Base-by-base conservation (phyloP, 768 basidiomycete species). In the Coprinopsis strossmayeri region DNA sequence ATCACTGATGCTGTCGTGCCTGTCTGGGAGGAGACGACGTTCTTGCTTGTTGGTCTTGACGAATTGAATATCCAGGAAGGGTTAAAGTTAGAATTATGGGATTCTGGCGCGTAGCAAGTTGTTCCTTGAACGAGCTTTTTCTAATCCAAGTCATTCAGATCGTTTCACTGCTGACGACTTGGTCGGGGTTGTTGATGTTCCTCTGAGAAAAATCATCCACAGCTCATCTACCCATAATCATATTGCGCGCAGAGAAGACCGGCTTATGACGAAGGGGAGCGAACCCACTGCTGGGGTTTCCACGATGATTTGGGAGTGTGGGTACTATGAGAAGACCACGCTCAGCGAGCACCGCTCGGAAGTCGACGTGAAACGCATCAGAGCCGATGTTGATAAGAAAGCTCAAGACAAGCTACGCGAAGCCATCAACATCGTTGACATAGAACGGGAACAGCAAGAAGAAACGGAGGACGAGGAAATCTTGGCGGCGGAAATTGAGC, bases 51-150 rank as follows among this genome's bases (percentile, higher is more conserved):
- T 9, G 78, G 79, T 4, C 71, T 76, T 34, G 74, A 83, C 38
- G 84, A 86, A 50, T 64, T 87, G 42, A 78, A 86, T 56, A 74
- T 81, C 0, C 73, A 81, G 49, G 88, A 91, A 62, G 69, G 69
- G 46, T 62, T 87, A 17, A 71, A 72, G 18, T 62, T 82, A 18
- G 84, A 85, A 69, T 63, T 87, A 1, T 87, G 84, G 84, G 87
- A 89, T 57, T 82, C 79, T 7, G 84, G 86, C 70, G 35, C 24
- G 65, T 49, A 21, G 20, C n/a, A n/a, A n/a, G n/a, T n/a, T n/a
- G n/a, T n/a, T n/a, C n/a, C n/a, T n/a, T n/a, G n/a, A n/a, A n/a
- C n/a, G n/a, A n/a, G n/a, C n/a, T n/a, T n/a, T n/a, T n/a, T n/a
- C 32, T 41, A 17, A 17, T 27, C 18, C 24, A 24, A 13, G 37